Evolutionary conservation across 805 yeast genomes (phyloP).

Genomic region (Wickerhamiella cacticola): DNA sequence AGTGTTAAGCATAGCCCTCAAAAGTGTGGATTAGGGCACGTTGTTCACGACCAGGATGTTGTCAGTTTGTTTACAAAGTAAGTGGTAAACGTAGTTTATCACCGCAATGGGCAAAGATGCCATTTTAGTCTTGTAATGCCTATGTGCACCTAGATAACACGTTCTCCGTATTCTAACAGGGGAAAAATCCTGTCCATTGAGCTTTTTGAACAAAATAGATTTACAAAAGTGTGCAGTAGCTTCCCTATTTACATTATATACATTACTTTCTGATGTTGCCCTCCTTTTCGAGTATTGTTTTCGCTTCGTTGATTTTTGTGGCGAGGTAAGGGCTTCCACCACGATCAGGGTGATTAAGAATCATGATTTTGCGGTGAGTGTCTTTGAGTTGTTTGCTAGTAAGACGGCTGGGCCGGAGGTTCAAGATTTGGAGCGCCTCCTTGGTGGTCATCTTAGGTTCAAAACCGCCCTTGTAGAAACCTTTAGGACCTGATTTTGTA

Average conservation of each 20-base stretch:
- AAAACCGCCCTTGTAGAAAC: conserved; percentile 77
- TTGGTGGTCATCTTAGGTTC: conserved; percentile 80
- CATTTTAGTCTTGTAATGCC: not conserved
- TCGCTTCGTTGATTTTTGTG: conserved; percentile 85
- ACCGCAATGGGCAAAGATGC: no score
- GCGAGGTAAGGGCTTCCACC: conserved; percentile 89
- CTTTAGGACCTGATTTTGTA: conserved; percentile 43
- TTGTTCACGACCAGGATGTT: conserved; percentile 85
- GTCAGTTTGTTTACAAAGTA: conserved; percentile 80
- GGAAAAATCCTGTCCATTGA: no score
- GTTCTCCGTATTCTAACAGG: no score
- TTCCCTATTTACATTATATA: not conserved
- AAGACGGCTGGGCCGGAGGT: conserved; percentile 37
- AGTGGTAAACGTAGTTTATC: not conserved
- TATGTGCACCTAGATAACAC: not conserved
- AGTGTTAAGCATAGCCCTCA: conserved; percentile 94
- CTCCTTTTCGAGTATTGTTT: conserved; percentile 62
- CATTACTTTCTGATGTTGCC: conserved; percentile 22
- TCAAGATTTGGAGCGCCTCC: conserved; percentile 79
- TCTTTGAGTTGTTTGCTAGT: conserved; percentile 40
- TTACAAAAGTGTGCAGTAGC: not conserved
- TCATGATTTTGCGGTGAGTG: conserved; percentile 71
- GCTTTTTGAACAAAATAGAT: no score
- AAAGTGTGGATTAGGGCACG: conserved; percentile 81
- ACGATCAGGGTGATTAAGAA: conserved; percentile 85